Base-by-base conservation (phyloP, 257 asterid species). In the Linderniella brevidens region DNA sequence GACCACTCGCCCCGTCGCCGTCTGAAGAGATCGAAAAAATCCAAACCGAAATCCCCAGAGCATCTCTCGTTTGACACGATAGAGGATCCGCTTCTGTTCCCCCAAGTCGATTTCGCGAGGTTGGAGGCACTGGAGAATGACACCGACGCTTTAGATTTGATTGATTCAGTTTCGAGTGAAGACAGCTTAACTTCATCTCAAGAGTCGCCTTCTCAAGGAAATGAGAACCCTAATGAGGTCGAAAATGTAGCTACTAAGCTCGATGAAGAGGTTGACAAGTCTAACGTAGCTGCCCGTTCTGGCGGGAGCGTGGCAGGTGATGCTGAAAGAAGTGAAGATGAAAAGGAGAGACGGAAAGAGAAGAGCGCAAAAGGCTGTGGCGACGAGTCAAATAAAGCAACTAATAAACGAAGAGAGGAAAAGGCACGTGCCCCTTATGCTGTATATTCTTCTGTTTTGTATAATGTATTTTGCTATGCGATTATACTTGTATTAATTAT, bases 21-120 rank as follows among this genome's bases (percentile, higher is more conserved):
- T 57, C 78, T 88, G 54, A 84, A 80, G 69, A 93, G 95, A 37
- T 59, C 78, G 60, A 84, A 77, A 69, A 78, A 72, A 54, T 59
- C 75, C 41, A 35, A 37, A 36, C 0, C 52, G 3, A 54, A 41
- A 13, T n/a, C 70, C 25, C 19, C 61, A 11, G 48, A 19, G 35
- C 63, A 19, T 39, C 53, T 56, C 13, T 36, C 61, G 49, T 37
- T 54, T 43, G 64, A 53, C 4, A 25, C 55, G 8, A 42, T 37
- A 3, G 68, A 52, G 4, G 77, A 70, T 11, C 68, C 75, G 4
- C 63, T 75, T 37, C 35, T 70, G 50, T 51, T 57, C 60, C 54
- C 76, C 17, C 44, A 19, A 11, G 65, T 66, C 17, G 76, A 75
- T 60, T 74, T 68, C 52, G 72, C 71, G 32, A 60, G 51, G 52